A percentile compares a stretch with the other conserved stretches of the same genome.
Conservation (phyloP, 148 eudicot genomes). For the Vaccinium darrowii region DNA sequence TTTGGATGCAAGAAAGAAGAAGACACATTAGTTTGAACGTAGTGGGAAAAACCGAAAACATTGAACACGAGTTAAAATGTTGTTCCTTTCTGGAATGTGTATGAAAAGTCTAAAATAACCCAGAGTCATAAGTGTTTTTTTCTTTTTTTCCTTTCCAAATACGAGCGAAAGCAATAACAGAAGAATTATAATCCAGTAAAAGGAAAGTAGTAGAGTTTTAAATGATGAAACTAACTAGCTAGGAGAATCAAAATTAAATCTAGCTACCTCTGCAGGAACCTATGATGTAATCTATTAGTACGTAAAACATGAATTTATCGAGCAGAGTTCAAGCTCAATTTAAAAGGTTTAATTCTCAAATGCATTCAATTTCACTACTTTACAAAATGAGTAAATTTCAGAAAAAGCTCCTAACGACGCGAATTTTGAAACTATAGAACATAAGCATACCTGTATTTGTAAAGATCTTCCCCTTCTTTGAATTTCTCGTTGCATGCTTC, state of each 20-base stretch:
- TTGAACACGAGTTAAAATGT: neutral
- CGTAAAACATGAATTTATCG: neutral
- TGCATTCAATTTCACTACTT: neutral
- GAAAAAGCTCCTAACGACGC: neutral
- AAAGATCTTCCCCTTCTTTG: neutral
- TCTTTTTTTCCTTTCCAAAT: too few species aligned
- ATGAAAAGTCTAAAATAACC: neutral
- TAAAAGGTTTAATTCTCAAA: neutral
- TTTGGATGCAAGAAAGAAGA: neutral
- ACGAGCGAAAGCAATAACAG: neutral
- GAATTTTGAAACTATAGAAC: neutral
- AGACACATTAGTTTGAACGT: neutral
- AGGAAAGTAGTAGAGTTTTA: neutral
- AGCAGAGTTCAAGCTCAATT: neutral
- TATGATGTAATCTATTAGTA: neutral
- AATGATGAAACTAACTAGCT: neutral
- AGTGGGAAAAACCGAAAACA: neutral
- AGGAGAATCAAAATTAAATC: neutral
- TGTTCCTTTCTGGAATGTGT: neutral
- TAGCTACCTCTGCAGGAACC: neutral
- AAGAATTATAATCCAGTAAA: too few species aligned
- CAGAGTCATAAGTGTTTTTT: neutral
- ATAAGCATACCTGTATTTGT: slow-evolving; percentile 7
- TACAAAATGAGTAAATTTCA: neutral
- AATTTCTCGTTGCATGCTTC: neutral